Evolutionary conservation across 371 early-diverging fungal species (phyloP), one percentile per base, ranked within the genome.

Genomic region (Vairimorpha ceranae): DNA sequence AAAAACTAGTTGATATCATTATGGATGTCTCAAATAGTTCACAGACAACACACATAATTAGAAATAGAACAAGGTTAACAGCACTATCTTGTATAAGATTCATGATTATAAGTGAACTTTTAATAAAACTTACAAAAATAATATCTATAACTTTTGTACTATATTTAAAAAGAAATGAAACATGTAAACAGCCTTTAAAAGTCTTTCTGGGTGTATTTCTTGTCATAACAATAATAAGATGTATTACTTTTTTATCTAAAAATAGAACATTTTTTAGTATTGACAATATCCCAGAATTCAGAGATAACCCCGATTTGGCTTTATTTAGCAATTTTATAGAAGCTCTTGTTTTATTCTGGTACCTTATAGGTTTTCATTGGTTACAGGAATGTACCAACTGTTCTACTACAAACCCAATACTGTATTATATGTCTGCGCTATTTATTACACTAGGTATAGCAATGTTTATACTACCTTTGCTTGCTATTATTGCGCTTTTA

Each of bases 361-460:
- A 82, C 74, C 77, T 85, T 19, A 78, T 82, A 33, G 85, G 85
- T 23, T 83, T 83, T 48, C 81, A 83, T 33, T 85, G 85, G 85
- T 32, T 80, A 30, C 84, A 83, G 65, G 82, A 83, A 64, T 83
- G 83, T 74, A 45, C 76, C 10, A 68, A 60, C 2, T 83, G 81
- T 48, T 76, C 69, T 48, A 56, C 56, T 14, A 71, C 72, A n/a
- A 72, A 80, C 48, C 81, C 82, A 12, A 36, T 83, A 10, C 65
- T 85, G 21, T 85, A 85, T 75, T 84, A 83, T 51, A 82, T 80
- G 7, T 64, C 82, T 1, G 41, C 67, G 2, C 36, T 78, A 10
- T 83, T 77, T 72, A 67, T 82, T 38, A 71, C 29, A 8, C 73
- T 80, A 35, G 85, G 85, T 12, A 74, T 83, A 32, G 67, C 77